Conservation (phyloP, 2,329 filamentous ascomycete species). For the Geosmithia morbida region DNA sequence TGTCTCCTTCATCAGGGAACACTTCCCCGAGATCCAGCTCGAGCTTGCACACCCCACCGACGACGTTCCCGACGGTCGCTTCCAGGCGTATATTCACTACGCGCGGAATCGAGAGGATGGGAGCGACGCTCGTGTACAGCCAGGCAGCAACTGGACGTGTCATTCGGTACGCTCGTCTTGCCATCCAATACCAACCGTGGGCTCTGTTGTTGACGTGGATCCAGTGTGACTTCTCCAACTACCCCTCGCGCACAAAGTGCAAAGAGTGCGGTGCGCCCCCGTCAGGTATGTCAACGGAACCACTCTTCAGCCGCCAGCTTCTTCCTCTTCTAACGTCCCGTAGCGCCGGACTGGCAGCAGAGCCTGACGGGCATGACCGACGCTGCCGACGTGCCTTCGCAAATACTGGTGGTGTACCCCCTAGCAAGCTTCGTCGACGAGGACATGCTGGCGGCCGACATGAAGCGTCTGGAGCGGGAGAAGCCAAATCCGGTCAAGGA, state of each 20-base stretch:
- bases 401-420: slow-evolving; percentile 62
- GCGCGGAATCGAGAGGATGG: slow-evolving; percentile 20
- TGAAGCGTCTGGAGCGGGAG: slow-evolving; percentile 55
- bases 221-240: slow-evolving; percentile 25
- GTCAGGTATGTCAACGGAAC: slow-evolving; percentile 10
- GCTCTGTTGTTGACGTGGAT: slow-evolving; percentile 5
- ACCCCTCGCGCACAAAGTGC: slow-evolving; percentile 19
- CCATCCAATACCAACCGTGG: no score
- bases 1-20: slow-evolving; percentile 23
- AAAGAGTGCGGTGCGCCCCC: slow-evolving; percentile 20
- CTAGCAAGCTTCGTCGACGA: slow-evolving; percentile 58
- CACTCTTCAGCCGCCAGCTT: not conserved
- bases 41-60: slow-evolving; percentile 20
- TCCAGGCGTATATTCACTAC: slow-evolving; percentile 24
- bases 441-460: slow-evolving; percentile 56
- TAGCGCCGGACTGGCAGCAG: slow-evolving; percentile 12
- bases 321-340: not conserved
- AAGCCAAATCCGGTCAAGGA: slow-evolving; percentile 35
- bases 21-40: slow-evolving; percentile 24
- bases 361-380: slow-evolving; percentile 30
- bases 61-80: slow-evolving; percentile 21
- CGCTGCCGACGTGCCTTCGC: slow-evolving; percentile 44
- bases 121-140: slow-evolving; percentile 11
- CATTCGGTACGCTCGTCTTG: slow-evolving; percentile 11
- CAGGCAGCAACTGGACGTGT: slow-evolving; percentile 19